These are phyloP conservation scores for Pythium rishiriense DNA, from an alignment of 352 stramenopile species.

Conservation along the genomic window DNA sequence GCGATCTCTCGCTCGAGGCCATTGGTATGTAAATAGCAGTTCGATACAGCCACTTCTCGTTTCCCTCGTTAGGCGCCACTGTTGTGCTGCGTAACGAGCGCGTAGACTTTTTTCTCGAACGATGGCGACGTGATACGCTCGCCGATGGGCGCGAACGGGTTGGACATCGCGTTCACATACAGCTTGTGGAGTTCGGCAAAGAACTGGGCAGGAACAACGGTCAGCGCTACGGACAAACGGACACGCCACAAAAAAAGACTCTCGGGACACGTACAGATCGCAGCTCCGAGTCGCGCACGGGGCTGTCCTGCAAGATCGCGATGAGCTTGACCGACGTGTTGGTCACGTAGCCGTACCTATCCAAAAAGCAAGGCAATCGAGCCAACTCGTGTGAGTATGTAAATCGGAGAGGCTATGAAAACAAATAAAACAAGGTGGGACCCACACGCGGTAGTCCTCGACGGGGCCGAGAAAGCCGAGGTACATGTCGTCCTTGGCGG, in stretches of 20 bases:
- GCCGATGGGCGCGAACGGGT: slow-evolving; percentile 80
- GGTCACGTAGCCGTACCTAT: slow-evolving; percentile 80
- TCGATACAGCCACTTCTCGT: not conserved
- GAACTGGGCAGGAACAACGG: slow-evolving; percentile 48
- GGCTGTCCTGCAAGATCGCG: slow-evolving; percentile 71
- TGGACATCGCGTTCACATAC: slow-evolving; percentile 88
- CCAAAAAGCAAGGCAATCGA: not conserved
- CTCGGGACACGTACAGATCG: slow-evolving; percentile 44
- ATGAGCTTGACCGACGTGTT: slow-evolving; percentile 88
- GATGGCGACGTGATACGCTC: slow-evolving; percentile 77
- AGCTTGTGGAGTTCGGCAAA: slow-evolving; percentile 82
- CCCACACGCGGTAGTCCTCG: slow-evolving; percentile 83
- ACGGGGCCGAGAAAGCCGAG: slow-evolving; percentile 82
- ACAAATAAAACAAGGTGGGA: not conserved
- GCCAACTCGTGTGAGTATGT: not conserved
- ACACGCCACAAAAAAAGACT: not conserved
- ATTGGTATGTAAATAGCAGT: slow-evolving; percentile 48
- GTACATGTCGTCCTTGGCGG: slow-evolving; percentile 84
- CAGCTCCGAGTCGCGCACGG: slow-evolving; percentile 77
- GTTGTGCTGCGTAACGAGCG: slow-evolving; percentile 78
- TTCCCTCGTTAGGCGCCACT: slow-evolving; percentile 16
- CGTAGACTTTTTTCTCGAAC: slow-evolving; percentile 81
- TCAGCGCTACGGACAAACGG: not conserved
- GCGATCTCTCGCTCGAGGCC: slow-evolving; percentile 65
- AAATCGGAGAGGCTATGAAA: too few relatives aligned